A percentile compares a stretch with the other conserved stretches of the same genome.
These are phyloP conservation scores for Blastomyces gilchristii DNA, from an alignment of 2,329 filamentous ascomycete species.

Conservation along the genomic window DNA sequence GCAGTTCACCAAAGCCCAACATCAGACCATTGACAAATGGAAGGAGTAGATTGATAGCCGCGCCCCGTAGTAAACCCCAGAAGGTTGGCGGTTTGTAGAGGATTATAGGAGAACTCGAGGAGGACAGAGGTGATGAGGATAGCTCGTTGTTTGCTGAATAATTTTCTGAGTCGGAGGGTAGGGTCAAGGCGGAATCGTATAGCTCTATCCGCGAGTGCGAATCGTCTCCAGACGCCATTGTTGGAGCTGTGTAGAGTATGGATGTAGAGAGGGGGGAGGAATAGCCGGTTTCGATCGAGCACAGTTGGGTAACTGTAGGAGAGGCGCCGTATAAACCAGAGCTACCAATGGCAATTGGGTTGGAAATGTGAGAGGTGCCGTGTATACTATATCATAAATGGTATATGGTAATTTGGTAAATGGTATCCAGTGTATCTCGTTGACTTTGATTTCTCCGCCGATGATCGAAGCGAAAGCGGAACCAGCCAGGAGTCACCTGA, in stretches of 20 bases:
- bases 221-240: constrained; percentile 27
- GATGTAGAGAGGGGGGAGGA: constrained; percentile 22
- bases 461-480: neutral
- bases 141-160: constrained; percentile 35
- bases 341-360: neutral
- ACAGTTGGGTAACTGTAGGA: neutral
- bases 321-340: neutral
- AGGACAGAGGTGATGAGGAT: constrained; percentile 25
- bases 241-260: constrained; percentile 30
- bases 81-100: constrained; percentile 83
- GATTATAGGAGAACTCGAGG: constrained; percentile 46
- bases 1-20: constrained; percentile 92
- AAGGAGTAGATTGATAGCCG: constrained; percentile 88
- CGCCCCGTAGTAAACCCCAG: constrained; percentile 75
- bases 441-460: neutral
- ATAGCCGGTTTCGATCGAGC: neutral
- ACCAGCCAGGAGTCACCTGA: neutral
- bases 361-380: neutral
- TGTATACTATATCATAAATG: neutral
- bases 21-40: constrained; percentile 98
- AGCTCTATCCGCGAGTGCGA: constrained; percentile 27
- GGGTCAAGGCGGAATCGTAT: constrained; percentile 35
- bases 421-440: neutral
- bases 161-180: constrained; percentile 41
- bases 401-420: neutral